Base-by-base conservation (phyloP, 1,139 yeast species). In the Suhomyces bribrorum region DNA sequence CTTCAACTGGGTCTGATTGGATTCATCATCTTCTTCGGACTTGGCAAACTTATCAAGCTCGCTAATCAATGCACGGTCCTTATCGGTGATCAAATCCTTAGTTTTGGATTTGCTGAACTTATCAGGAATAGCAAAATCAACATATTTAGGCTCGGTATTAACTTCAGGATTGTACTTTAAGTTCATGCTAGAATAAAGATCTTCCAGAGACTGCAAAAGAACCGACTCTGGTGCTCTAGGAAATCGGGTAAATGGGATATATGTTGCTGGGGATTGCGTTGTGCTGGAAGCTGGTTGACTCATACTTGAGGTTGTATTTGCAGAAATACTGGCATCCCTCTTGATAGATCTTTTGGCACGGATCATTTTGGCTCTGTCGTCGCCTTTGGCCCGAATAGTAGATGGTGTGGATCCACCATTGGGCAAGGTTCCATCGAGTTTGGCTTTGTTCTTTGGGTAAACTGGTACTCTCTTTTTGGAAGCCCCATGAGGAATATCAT, bases 51-150 rank as follows among this genome's bases (percentile, higher is more conserved):
- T 52, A 34, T 60, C 65, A 22, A 62, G 49, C 43, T 54, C 63
- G 14, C 59, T 57, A 23, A 61, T 52, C 37, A 62, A 43, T 5
- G 58, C 59, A 23, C 53, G 47, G 32, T 61, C 66, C 42, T 57
- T 54, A 5, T 52, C 55, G 23, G 62, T 58, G 20, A 60, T 45
- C 32, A 53, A 48, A 13, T 53, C 52, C 25, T 45, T 50, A 13
- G 49, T 52, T 37, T 48, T 53, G 23, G 59, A 45, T 45, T 60
- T 64, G 15, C 65, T 50, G 41, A 48, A 59, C 40, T 62, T 54
- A 31, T 57, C 53, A 5, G 73, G 71, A 24, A 69, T 64, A 16
- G 50, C 50, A 36, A 67, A 64, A 36, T 64, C 58, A 5, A 63
- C 56, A 31, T 50, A 52, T 12, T 29, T 20, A 13, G 33, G 33